Conservation (phyloP, 169 alveolate species). For the Plasmodium coatneyi region DNA sequence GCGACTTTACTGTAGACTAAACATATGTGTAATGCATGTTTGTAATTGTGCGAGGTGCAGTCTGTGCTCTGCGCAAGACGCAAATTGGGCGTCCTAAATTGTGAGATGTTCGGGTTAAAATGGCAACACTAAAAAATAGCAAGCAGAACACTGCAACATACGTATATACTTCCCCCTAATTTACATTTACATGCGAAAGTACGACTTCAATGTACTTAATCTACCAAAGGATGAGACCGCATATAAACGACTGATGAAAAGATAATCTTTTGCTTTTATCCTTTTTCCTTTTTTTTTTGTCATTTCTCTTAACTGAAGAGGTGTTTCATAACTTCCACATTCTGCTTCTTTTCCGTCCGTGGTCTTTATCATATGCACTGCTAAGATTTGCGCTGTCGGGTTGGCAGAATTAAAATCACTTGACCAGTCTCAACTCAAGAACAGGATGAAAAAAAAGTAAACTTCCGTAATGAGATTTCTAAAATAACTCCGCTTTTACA, state of each 20-base stretch:
- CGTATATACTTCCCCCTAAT: neutral
- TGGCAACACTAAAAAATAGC: neutral
- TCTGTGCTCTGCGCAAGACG: neutral
- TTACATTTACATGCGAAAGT: neutral
- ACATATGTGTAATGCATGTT: neutral
- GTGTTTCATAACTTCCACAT: neutral
- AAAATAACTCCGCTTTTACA: neutral
- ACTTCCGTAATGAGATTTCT: neutral
- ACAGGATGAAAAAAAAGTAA: neutral
- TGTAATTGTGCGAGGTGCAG: neutral
- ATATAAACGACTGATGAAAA: neutral
- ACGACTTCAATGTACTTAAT: neutral
- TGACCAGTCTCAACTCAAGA: neutral
- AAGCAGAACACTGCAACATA: neutral
- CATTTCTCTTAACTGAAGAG: neutral
- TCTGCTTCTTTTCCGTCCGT: neutral
- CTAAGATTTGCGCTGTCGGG: neutral
- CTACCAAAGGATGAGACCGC: neutral
- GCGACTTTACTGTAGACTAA: neutral
- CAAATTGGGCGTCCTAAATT: neutral
- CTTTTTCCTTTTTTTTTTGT: neutral
- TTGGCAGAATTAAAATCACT: neutral
- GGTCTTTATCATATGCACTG: neutral
- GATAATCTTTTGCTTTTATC: neutral
- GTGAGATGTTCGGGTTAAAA: neutral